Evolutionary conservation across 495 filamentous ascomycete genomes (phyloP), one percentile per base, ranked within the genome.

Genomic region (Neurospora sp.): DNA sequence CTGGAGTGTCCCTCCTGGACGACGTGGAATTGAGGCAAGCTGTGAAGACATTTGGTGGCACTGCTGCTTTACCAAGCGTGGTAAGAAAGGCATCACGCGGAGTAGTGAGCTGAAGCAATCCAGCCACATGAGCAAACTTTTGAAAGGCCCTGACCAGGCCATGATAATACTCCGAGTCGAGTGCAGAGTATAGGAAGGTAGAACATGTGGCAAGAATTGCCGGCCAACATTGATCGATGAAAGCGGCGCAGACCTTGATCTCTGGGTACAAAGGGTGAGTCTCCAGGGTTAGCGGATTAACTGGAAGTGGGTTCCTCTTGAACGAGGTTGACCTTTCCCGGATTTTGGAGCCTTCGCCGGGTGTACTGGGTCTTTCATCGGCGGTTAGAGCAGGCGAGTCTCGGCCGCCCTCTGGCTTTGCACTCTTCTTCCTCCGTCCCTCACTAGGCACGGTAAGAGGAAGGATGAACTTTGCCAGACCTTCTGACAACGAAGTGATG

Each of bases 141-240:
- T 99, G 96, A 75, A 98, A 95, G 0, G 94, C 92, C 69, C 95
- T 88, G n/a, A 99, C 94, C 3, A 99, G 87, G 35, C 89, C 90
- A 74, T 97, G 94, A 74, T 97, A 98, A 74, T 94, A 97, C 48
- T 97, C 95, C n/a, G 93, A 90, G 77, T 98, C 96, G 10, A 99
- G 82, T 0, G 94, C 89, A 22, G 96, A 94, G 79, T 94, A 94
- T 35, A 99, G 81, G 81, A 98, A 98, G 1, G 95, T 98, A 0
- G 96, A 98, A 75, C 93, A 98, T 1, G 94, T 91, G 18, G 96
- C 95, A 41, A 99, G 88, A 16, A 98, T 88, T 68, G 96, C 96
- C 35, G 96, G 96, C 96, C 96, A 99, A 77, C 96, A 98, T 76
- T 92, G 87, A 6, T 94, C 92, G 59, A 99, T 91, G 61, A 98